Evolutionary conservation across 768 basidiomycete species (phyloP).

Genomic region (Russula griseocarnosa): DNA sequence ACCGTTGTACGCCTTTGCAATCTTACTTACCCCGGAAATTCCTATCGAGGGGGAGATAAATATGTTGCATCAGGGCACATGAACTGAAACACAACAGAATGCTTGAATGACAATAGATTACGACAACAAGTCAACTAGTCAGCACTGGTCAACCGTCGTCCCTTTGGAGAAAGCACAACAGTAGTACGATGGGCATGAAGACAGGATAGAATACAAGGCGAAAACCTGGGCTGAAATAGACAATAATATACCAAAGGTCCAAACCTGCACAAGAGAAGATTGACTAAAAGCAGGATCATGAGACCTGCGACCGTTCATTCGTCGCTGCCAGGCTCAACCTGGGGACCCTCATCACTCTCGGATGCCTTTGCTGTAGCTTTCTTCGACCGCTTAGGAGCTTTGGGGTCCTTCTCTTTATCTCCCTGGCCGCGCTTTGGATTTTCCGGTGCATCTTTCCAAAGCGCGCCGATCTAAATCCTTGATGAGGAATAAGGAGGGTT

Average conservation of each 20-base stretch:
- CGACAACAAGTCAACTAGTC: not conserved
- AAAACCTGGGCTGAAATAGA: not conserved
- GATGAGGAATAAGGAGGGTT: not conserved
- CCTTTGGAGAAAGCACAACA: not conserved
- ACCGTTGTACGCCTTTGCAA: too few species aligned
- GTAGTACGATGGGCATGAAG: slow-evolving; percentile 6
- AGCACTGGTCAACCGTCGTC: not conserved
- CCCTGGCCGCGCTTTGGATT: slow-evolving; percentile 61
- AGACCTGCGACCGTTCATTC: slow-evolving; percentile 22
- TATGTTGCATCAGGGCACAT: not conserved
- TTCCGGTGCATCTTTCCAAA: slow-evolving; percentile 58
- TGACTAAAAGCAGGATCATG: not conserved
- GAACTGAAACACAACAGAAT: not conserved
- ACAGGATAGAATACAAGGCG: slow-evolving; percentile 15
- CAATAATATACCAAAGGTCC: slow-evolving; percentile 9
- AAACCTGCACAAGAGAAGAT: not conserved
- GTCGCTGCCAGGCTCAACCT: slow-evolving; percentile 27
- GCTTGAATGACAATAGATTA: not conserved
- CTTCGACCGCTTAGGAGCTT: slow-evolving; percentile 32
- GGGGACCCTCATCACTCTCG: slow-evolving; percentile 12
- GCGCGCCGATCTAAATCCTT: slow-evolving; percentile 45
- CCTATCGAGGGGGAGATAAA: not conserved
- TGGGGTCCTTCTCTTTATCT: slow-evolving; percentile 45
- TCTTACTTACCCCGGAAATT: too few species aligned
- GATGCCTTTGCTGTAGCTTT: slow-evolving; percentile 10